Evolutionary conservation across 2,329 filamentous ascomycete genomes (phyloP).

Genomic region (Aureobasidium sp.): DNA sequence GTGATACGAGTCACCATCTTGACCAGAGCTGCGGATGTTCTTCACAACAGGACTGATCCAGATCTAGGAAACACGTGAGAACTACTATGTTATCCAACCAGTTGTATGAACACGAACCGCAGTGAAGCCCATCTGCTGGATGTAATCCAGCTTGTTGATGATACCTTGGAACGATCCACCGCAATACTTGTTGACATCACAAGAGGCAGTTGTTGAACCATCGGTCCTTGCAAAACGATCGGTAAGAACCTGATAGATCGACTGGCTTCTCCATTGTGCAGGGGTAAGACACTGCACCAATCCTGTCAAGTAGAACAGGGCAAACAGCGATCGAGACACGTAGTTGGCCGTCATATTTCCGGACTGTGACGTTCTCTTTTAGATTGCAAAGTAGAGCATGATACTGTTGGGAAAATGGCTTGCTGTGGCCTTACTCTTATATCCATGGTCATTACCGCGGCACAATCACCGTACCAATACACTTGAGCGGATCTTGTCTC

Average conservation of each 20-base stretch:
- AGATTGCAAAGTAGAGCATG: not conserved
- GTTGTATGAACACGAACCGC: conserved; percentile 38
- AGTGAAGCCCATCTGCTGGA: conserved; percentile 54
- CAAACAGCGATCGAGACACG: not conserved
- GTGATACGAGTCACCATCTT: conserved; percentile 41
- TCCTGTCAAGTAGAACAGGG: not conserved
- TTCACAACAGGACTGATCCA: conserved; percentile 51
- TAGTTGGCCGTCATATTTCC: not conserved
- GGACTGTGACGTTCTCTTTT: not conserved
- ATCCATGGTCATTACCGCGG: not conserved
- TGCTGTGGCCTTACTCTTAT: not conserved
- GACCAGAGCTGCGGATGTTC: conserved; percentile 33
- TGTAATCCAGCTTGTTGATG: conserved; percentile 54
- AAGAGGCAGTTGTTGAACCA: conserved; percentile 33
- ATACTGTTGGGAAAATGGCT: not conserved
- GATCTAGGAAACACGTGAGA: conserved; percentile 19
- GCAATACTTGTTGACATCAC: conserved; percentile 42
- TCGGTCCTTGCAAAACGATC: conserved; percentile 33
- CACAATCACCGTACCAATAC: not conserved
- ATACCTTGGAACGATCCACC: conserved; percentile 56
- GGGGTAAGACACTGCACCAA: conserved; percentile 12
- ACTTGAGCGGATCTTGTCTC: not conserved
- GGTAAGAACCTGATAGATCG: conserved; percentile 35
- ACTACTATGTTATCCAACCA: not conserved
- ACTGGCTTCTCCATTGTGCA: conserved; percentile 33